Base-by-base conservation (phyloP, 768 basidiomycete genomes). In the Russula abietina region DNA sequence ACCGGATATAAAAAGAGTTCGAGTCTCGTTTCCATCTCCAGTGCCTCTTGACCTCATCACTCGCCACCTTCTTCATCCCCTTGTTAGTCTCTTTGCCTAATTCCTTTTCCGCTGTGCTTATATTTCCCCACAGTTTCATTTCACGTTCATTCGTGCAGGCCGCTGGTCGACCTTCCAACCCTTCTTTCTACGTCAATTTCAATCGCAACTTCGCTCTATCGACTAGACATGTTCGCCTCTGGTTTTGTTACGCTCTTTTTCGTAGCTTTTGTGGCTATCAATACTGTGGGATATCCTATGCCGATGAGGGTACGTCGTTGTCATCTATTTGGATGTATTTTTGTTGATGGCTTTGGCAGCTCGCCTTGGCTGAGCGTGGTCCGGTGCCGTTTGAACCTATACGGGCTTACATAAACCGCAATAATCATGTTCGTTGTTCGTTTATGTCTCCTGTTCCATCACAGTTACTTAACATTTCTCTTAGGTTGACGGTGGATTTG, bases 201-300 rank as follows among this genome's bases (percentile, higher is more conserved):
- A 70, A 61, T 55, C 62, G 55, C 48, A 69, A 65, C 68, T 57
- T 56, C 38, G 48, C 62, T 36, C 62, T 57, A 55, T 57, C 67
- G 54, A 64, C 67, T 48, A 56, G 75, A 68, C 72, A 85, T 86
- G 84, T 75, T 83, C 70, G 65, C 73, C 61, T 70, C 75, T 67
- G 70, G 74, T 60, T 66, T 75, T 68, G 64, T 79, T 68, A 59
- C 79, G 57, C 70, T 79, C 55, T 65, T 78, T 59, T 64, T 80
- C 61, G 69, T 79, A 56, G 72, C 79, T 60, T 65, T 78, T 65
- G 71, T 81, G 65, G 73, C 78, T 68, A 77, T 80, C 68, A 79
- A 74, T 53, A 72, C 77, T 49, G 74, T 76, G 41, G 74, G 73
- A 19, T 73, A 53, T 7, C 75, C 83, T 9, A 64, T 82, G 61